A percentile compares a stretch with the other conserved stretches of the same genome.
phyloP scores from a whole-genome alignment of 495 filamentous ascomycete genomes.

The Podospora pseudocomata region DNA sequence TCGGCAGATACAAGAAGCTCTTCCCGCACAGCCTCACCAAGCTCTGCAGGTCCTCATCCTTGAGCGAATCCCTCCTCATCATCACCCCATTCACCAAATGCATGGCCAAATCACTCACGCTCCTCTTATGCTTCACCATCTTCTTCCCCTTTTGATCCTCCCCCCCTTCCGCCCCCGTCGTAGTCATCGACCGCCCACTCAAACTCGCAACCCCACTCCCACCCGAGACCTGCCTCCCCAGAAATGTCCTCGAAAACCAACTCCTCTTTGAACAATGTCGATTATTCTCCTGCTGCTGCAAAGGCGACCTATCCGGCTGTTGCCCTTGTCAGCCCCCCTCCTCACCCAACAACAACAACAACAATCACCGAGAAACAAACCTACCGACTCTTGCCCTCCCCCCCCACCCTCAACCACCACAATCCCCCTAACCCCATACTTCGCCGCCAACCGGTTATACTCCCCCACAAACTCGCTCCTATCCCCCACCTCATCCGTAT shows the following conservation, averaged over 20 bases:
- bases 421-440: neutral
- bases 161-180: constrained; percentile 38
- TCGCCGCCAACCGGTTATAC: constrained; percentile 50
- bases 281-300: neutral
- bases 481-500: constrained; percentile 42
- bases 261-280: constrained; percentile 14
- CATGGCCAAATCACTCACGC: constrained; percentile 50
- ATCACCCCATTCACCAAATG: constrained; percentile 44
- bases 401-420: constrained; percentile 26
- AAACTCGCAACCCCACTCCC: constrained; percentile 27
- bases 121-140: constrained; percentile 39
- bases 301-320: constrained; percentile 18
- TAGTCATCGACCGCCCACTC: constrained; percentile 27
- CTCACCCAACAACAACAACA: too few species aligned
- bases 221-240: constrained; percentile 23
- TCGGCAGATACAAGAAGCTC: constrained; percentile 62
- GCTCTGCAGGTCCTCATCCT: constrained; percentile 58
- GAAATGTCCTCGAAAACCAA: constrained; percentile 37
- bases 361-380: too few species aligned
- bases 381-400: constrained; percentile 16
- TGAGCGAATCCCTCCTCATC: constrained; percentile 55
- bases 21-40: constrained; percentile 71
- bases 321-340: too few species aligned
- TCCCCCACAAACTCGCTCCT: constrained; percentile 44
- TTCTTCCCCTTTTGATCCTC: constrained; percentile 29